These are phyloP conservation scores for Candida morakotiae DNA, from an alignment of 805 yeast genomes.

Conservation along the genomic window DNA sequence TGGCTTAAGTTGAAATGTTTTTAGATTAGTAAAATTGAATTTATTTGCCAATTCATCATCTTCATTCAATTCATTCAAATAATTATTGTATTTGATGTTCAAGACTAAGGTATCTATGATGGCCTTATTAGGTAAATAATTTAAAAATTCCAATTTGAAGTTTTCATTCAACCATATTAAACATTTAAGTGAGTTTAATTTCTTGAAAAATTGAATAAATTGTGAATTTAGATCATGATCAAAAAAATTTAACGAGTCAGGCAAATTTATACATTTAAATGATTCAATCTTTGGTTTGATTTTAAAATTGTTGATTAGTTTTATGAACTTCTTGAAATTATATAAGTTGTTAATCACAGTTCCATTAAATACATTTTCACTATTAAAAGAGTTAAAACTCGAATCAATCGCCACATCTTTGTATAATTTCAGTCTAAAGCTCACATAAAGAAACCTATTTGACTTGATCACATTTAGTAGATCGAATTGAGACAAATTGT, in stretches of 20 bases:
- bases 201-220: slow-evolving; percentile 22
- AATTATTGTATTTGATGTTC: slow-evolving; percentile 25
- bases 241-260: slow-evolving; percentile 38
- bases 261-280: slow-evolving; percentile 33
- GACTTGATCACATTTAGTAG: slow-evolving; percentile 27
- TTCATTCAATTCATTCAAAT: slow-evolving; percentile 8
- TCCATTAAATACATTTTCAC: slow-evolving; percentile 15
- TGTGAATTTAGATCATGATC: slow-evolving; percentile 25
- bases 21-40: slow-evolving; percentile 24
- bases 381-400: slow-evolving; percentile 30
- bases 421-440: slow-evolving; percentile 32
- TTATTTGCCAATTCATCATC: neutral
- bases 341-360: slow-evolving; percentile 35
- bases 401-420: slow-evolving; percentile 37
- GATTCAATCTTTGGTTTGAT: slow-evolving; percentile 13
- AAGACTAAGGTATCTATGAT: slow-evolving; percentile 22
- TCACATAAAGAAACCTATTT: slow-evolving; percentile 23
- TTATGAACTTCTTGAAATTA: slow-evolving; percentile 35
- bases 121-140: slow-evolving; percentile 25
- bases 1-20: slow-evolving; percentile 31
- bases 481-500: slow-evolving; percentile 35
- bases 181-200: slow-evolving; percentile 22
- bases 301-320: slow-evolving; percentile 9
- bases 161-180: slow-evolving; percentile 29
- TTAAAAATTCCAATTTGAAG: slow-evolving; percentile 24